These are phyloP conservation scores for Lachnellula cervina DNA, from an alignment of 2,329 filamentous ascomycete genomes.

Conservation along the genomic window DNA sequence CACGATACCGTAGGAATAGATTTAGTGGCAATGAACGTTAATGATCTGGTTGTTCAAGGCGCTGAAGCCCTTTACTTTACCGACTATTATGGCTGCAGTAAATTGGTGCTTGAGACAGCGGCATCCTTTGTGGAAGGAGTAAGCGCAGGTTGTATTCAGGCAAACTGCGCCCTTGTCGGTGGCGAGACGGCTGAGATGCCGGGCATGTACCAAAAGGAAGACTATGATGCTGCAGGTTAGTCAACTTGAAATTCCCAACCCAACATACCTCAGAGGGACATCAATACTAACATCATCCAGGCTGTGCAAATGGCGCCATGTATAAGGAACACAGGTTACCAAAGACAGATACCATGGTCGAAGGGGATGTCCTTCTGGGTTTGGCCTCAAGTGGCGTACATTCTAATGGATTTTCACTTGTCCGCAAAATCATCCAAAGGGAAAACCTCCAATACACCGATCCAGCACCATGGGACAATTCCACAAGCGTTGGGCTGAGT, in stretches of 20 bases:
- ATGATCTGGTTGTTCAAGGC: slow-evolving; percentile 93
- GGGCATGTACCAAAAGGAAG: slow-evolving; percentile 75
- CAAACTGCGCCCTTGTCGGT: slow-evolving; percentile 87
- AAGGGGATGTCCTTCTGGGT: slow-evolving; percentile 81
- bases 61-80: slow-evolving; percentile 44
- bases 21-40: slow-evolving; percentile 96
- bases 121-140: slow-evolving; percentile 89
- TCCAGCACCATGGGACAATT: slow-evolving; percentile 68
- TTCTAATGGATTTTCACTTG: slow-evolving; percentile 97
- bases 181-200: slow-evolving; percentile 99
- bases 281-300: slow-evolving; percentile 32
- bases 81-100: slow-evolving; percentile 58
- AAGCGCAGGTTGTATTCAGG: slow-evolving; percentile 76
- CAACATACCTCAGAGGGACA: not conserved
- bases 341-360: slow-evolving; percentile 66
- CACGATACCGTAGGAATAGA: slow-evolving; percentile 96
- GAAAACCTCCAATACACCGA: slow-evolving; percentile 68
- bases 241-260: not conserved
- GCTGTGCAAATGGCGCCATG: slow-evolving; percentile 84
- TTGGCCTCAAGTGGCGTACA: slow-evolving; percentile 83
- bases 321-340: slow-evolving; percentile 66
- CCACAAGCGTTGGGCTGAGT: slow-evolving; percentile 62
- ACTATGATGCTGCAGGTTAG: slow-evolving; percentile 74
- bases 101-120: slow-evolving; percentile 71
- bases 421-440: slow-evolving; percentile 78